These are phyloP conservation scores for Trichaptum fuscoviolaceum DNA, from an alignment of 768 basidiomycete species.

Conservation along the genomic window DNA sequence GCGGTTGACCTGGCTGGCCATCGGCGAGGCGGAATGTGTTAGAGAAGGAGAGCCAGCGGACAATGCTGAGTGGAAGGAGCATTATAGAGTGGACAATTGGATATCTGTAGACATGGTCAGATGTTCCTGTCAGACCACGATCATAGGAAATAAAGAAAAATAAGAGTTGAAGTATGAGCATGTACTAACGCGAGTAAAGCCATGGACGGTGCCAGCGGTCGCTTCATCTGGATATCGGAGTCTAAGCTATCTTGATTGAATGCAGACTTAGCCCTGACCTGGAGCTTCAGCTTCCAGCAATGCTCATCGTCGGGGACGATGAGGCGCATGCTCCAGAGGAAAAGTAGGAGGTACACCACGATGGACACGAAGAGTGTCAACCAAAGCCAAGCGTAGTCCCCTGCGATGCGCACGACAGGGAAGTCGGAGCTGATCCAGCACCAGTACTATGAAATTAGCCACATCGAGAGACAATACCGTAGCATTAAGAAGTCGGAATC, in stretches of 20 bases:
- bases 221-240: neutral
- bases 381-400: slow-evolving; percentile 28
- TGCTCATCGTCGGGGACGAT: slow-evolving; percentile 23
- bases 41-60: slow-evolving; percentile 33
- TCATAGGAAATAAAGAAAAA: neutral
- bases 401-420: slow-evolving; percentile 14
- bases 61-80: slow-evolving; percentile 34
- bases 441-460: slow-evolving; percentile 16
- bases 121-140: neutral
- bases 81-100: slow-evolving; percentile 33
- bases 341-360: slow-evolving; percentile 22
- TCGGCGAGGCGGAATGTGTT: neutral
- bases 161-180: neutral
- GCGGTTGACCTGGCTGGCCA: slow-evolving; percentile 10
- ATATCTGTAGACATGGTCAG: slow-evolving; percentile 16
- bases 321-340: slow-evolving; percentile 24
- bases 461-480: neutral
- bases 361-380: slow-evolving; percentile 20
- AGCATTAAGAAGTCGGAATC: neutral
- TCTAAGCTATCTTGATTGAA: neutral
- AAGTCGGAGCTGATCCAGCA: slow-evolving; percentile 22
- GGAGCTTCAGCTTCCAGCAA: slow-evolving; percentile 29
- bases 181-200: slow-evolving; percentile 25
- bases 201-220: slow-evolving; percentile 24
- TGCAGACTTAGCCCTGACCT: slow-evolving; percentile 7